Evolutionary conservation across 1,284 basidiomycete genomes (phyloP), one percentile per base, ranked within the genome.

Genomic region (Moesziomyces antarcticus): DNA sequence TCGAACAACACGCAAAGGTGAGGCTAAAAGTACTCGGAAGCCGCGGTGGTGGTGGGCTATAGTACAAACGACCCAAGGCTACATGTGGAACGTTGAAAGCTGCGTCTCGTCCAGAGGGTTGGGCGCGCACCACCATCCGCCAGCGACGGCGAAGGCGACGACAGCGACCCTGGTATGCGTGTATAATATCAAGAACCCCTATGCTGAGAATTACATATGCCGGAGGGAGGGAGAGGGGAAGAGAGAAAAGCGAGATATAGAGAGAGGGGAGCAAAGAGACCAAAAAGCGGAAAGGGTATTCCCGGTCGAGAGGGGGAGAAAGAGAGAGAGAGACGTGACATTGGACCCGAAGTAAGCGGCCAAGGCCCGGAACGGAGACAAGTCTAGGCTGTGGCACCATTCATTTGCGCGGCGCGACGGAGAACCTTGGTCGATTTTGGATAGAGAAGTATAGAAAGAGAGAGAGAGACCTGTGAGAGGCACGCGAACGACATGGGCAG

Each of bases 111-210:
- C 51, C 27, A 59, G 22, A 41, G 56, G 56, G 25, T 21, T 30
- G 46, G 37, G 56, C 51, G 46, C 30, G 30, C 30, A 18, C 37
- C 37, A 40, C 37, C 37, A 7, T 40, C 37, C 37, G 16, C 37
- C 40, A 25, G 41, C 47, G 41, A n/a, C 57, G 30, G 46, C 27
- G 22, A 18, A 16, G 20, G n/a, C 27, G 24, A 13, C 14, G 33
- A 20, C 37, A 27, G 25, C 47, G 50, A 33, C 40, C 43, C 25
- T 58, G 50, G 55, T 57, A 69, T 69, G 50, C 66, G 66, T 69
- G 56, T 69, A 63, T 70, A 37, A 49, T 64, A 70, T 55, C 59
- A 56, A 50, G 41, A 20, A 18, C 50, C 52, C 61, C 57, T 16
- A 40, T 21, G 42, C 25, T 51, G 44, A 52, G 53, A 56, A 60